A percentile compares a stretch with the other conserved stretches of the same genome.
Evolutionary conservation across 1,284 basidiomycete species (phyloP).

Genomic region (Fomitopsis schrenkii): DNA sequence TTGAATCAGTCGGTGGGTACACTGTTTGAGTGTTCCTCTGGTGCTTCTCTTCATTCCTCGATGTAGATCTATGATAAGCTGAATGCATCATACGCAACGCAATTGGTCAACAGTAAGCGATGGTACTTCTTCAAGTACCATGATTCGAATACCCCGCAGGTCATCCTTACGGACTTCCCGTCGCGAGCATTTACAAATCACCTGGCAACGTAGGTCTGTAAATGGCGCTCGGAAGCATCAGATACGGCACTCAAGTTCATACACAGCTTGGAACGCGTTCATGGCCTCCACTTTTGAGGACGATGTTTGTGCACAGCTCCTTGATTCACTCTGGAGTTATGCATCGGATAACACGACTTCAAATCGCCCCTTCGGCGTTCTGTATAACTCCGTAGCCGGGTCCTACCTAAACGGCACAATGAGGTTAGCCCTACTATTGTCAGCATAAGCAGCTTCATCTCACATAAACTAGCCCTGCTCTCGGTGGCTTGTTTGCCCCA

Average conservation of each 20-base stretch:
- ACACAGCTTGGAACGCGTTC: constrained; percentile 22
- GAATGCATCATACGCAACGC: neutral
- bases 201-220: neutral
- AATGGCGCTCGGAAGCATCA: neutral
- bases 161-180: constrained; percentile 9
- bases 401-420: constrained; percentile 4
- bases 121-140: neutral
- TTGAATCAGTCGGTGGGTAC: constrained; percentile 16
- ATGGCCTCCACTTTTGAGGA: constrained; percentile 17
- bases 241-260: neutral
- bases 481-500: constrained; percentile 8
- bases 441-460: neutral
- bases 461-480: constrained; percentile 8
- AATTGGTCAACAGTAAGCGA: neutral
- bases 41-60: neutral
- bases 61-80: neutral
- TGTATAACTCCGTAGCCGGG: constrained; percentile 12
- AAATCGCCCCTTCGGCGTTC: constrained; percentile 9
- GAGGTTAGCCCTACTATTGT: constrained; percentile 10
- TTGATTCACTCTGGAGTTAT: constrained; percentile 16
- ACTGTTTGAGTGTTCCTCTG: neutral
- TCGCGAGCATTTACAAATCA: constrained; percentile 11
- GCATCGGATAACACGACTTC: constrained; percentile 17
- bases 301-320: constrained; percentile 13
- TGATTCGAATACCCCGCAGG: neutral